Base-by-base conservation (phyloP, 2,329 filamentous ascomycete genomes). In the Ophiostoma australiae region DNA sequence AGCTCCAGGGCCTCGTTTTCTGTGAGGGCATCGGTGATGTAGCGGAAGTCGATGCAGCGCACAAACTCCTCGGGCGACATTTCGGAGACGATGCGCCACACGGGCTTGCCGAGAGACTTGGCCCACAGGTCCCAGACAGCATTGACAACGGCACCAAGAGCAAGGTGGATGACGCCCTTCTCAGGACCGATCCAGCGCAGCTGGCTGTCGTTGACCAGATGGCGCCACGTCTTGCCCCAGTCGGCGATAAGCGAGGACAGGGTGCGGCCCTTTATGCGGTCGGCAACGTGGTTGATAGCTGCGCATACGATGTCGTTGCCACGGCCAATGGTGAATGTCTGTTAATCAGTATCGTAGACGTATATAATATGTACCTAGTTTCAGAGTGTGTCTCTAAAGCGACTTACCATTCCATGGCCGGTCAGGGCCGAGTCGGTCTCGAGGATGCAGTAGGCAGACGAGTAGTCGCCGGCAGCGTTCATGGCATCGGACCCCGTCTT, bases 401-500 rank as follows among this genome's bases (percentile, higher is more conserved):
- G 35, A 70, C 5, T 11, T 23, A 91, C 89, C 91, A 94, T 94
- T 77, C 92, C 91, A 78, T 95, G 91, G 17, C 92, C 92, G 1
- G 85, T 84, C 77, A 86, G 86, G 13, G 85, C 78, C 0, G 90
- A 90, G 78, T 96, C 90, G 0, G 93, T 97, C 78, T 92, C 83
- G 68, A 97, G 83, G 76, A 97, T 94, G 80, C 93, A 97, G 84
- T 97, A 97, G n/a, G 94, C 93, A 15, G 93, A 86, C 1, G 93
- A 97, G 82, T 97, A 97, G 81, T 97, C 93, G 73, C 93, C 91
- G 2, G 93, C 93, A 3, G 92, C 91, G 78, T 97, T 97, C 94
- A 97, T 97, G 77, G 94, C 94, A 86, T 97, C 94, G 10, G 92
- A 96, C 77, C 93, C 93, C n/a, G 93, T 97, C 83, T 94, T 95